phyloP scores from a whole-genome alignment of 192 early-diverging fungal species.

The Backusella tuberculispora region DNA sequence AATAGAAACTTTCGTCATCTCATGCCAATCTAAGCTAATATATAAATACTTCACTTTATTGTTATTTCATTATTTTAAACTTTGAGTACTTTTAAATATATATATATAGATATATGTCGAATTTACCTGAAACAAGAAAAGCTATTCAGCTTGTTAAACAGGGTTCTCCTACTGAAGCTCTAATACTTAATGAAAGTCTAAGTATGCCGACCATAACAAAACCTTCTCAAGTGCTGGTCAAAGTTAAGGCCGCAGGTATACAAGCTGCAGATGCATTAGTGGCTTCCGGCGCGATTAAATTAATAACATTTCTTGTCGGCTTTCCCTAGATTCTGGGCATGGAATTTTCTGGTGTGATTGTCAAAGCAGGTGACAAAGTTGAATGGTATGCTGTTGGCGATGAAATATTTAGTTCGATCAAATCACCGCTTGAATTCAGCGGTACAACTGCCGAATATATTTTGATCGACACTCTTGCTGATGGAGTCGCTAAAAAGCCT shows the following conservation, averaged over 20 bases:
- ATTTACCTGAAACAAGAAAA: constrained; percentile 30
- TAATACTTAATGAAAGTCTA: constrained; percentile 12
- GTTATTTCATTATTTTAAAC: too few species aligned
- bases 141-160: constrained; percentile 17
- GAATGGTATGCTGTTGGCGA: constrained; percentile 30
- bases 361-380: constrained; percentile 30
- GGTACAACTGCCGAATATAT: constrained; percentile 37
- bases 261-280: constrained; percentile 33
- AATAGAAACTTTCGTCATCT: constrained; percentile 20
- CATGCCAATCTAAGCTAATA: background rate
- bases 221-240: constrained; percentile 21
- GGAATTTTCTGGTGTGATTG: constrained; percentile 34
- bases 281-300: constrained; percentile 13
- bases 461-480: background rate
- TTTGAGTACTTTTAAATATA: too few species aligned
- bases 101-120: background rate
- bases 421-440: background rate
- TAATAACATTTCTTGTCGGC: background rate
- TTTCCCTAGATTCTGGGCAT: constrained; percentile 24
- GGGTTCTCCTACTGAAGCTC: background rate
- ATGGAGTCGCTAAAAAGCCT: constrained; percentile 29
- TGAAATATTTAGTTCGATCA: constrained; percentile 30
- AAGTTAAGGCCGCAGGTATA: constrained; percentile 31
- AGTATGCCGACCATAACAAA: constrained; percentile 1
- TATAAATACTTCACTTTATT: background rate